Conservation (phyloP, 2,329 filamentous ascomycete species). For the Sporothrix curviconia region DNA sequence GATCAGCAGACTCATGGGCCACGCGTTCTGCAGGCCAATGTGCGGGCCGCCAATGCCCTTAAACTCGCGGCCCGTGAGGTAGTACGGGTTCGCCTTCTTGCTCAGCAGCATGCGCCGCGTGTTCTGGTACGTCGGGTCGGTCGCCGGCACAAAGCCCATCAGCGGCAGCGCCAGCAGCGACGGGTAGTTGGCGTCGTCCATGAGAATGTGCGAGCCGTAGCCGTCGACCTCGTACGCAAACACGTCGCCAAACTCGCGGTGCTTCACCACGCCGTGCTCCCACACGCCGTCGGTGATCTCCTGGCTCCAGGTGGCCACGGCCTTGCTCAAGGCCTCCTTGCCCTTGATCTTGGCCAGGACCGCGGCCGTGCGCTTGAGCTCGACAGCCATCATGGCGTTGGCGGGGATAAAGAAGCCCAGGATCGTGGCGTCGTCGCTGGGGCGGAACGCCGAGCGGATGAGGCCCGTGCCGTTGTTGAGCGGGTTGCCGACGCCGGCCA, state of each 20-base stretch:
- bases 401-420: slow-evolving; percentile 91
- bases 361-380: slow-evolving; percentile 67
- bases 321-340: slow-evolving; percentile 37
- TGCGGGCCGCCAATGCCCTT: slow-evolving; percentile 77
- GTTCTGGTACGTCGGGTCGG: slow-evolving; percentile 74
- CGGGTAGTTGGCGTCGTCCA: slow-evolving; percentile 87
- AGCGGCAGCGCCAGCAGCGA: slow-evolving; percentile 72
- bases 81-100: slow-evolving; percentile 80
- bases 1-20: slow-evolving; percentile 92
- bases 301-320: slow-evolving; percentile 52
- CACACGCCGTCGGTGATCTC: slow-evolving; percentile 70
- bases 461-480: slow-evolving; percentile 77
- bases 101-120: slow-evolving; percentile 72
- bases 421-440: slow-evolving; percentile 91
- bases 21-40: slow-evolving; percentile 82
- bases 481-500: slow-evolving; percentile 84
- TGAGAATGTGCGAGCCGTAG: slow-evolving; percentile 73
- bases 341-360: slow-evolving; percentile 52
- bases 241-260: slow-evolving; percentile 68
- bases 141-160: slow-evolving; percentile 62
- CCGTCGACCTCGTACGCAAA: slow-evolving; percentile 87
- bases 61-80: slow-evolving; percentile 68
- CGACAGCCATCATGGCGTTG: slow-evolving; percentile 93
- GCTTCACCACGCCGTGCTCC: slow-evolving; percentile 74
- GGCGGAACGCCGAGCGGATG: slow-evolving; percentile 84